These are phyloP conservation scores for Rubroshorea leprosula DNA, from an alignment of 345 rosid genomes.

Conservation along the genomic window DNA sequence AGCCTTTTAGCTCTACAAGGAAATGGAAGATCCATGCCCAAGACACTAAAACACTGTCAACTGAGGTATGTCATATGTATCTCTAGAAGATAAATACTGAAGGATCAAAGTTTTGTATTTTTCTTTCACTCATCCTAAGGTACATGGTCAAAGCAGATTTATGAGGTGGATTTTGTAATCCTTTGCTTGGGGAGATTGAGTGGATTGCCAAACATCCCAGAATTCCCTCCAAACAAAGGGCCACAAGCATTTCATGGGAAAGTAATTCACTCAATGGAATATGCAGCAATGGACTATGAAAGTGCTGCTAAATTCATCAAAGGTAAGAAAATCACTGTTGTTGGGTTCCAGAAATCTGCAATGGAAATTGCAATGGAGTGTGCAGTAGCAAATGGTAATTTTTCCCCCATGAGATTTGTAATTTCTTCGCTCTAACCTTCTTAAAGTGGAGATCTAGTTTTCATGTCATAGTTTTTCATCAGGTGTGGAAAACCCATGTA, in stretches of 20 bases:
- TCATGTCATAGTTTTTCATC: neutral
- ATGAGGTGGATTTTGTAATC: conserved; percentile 9
- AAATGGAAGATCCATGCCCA: conserved; percentile 16
- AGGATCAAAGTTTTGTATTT: too few relatives aligned
- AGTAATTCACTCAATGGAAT: conserved; percentile 11
- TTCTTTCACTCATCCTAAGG: too few relatives aligned
- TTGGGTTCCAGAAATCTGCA: conserved; percentile 8
- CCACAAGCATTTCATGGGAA: conserved; percentile 6
- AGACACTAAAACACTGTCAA: neutral
- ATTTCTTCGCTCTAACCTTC: too few relatives aligned
- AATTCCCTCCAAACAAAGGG: neutral
- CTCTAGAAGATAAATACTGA: too few relatives aligned
- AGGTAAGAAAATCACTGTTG: neutral
- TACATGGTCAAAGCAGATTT: conserved; percentile 16
- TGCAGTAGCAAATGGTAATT: neutral
- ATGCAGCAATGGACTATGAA: conserved; percentile 5
- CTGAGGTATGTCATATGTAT: too few relatives aligned
- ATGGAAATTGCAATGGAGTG: neutral
- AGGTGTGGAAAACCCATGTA: conserved; percentile 20
- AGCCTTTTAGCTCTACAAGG: conserved; percentile 14
- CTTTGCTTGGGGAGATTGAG: conserved; percentile 3
- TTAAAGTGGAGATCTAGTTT: too few relatives aligned
- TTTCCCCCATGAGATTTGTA: neutral
- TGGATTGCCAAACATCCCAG: conserved; percentile 8
- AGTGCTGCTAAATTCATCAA: conserved; percentile 3